phyloP scores from a whole-genome alignment of 176 grass and related monocot species.

The Triticum turgidum region DNA sequence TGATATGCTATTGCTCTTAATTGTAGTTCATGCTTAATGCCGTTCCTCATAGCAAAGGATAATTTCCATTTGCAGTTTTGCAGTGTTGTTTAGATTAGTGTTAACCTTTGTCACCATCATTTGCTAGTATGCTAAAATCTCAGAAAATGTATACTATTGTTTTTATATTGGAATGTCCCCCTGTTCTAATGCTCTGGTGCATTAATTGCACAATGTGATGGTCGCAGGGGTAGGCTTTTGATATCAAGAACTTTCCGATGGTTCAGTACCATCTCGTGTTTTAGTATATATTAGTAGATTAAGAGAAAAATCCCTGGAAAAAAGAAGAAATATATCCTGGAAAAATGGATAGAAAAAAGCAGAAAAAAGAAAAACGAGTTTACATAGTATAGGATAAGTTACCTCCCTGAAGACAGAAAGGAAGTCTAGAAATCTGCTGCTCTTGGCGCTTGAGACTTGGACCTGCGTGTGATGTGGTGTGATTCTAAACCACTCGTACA shows the following conservation, averaged over 20 bases:
- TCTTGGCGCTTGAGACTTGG: constrained; percentile 19
- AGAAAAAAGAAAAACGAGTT: not conserved
- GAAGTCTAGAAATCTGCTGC: constrained; percentile 22
- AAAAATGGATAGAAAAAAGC: not conserved
- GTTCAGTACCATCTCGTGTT: constrained; percentile 18
- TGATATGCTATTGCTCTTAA: not conserved
- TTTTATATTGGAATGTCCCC: not conserved
- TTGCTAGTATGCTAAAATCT: not conserved
- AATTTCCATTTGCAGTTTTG: not conserved
- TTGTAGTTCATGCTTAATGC: not conserved
- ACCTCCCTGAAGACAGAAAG: constrained; percentile 35
- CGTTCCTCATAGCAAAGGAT: not conserved
- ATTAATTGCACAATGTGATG: constrained; percentile 54
- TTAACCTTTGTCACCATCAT: not conserved
- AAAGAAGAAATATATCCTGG: not conserved
- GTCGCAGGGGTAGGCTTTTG: constrained; percentile 62
- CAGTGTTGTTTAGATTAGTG: not conserved
- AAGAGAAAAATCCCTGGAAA: constrained; percentile 29
- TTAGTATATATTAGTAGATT: constrained; percentile 16
- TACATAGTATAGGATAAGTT: constrained; percentile 25
- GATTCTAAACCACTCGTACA: constrained; percentile 28
- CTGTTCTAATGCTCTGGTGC: constrained; percentile 26
- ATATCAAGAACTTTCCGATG: constrained; percentile 22
- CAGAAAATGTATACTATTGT: not conserved
- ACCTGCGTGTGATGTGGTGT: constrained; percentile 21